Evolutionary conservation across 2,329 filamentous ascomycete genomes (phyloP), one percentile per base, ranked within the genome.

Genomic region (Orbilia blumenaviensis): DNA sequence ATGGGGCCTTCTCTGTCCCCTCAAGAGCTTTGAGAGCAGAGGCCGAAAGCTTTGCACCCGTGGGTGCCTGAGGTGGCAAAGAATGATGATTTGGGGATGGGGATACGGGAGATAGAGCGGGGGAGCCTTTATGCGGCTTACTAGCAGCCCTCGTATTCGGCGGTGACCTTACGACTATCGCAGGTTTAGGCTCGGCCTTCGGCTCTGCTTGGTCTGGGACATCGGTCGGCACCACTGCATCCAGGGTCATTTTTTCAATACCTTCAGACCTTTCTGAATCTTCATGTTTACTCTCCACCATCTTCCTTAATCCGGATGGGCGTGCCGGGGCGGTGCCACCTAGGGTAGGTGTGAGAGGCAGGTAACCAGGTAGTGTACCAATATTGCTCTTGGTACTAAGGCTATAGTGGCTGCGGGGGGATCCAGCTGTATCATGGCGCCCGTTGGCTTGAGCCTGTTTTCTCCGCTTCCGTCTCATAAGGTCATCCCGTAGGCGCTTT

Each of bases 21-120:
- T 77, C 67, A 16, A 77, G 60, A 8, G 66, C 66, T 36, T 63
- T 77, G 44, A 77, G 66, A 58, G 73, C 73, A 14, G 66, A 72
- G 10, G 67, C 66, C 16, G 73, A 77, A 18, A 77, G 73, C 27
- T 52, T 66, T 7, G 58, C 32, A 12, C 58, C 29, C 27, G 46
- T 21, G 10, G 58, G 64, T 10, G 46, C 56, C 29, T 58, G 72
- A 12, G 72, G 18, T 10, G 56, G 29, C 29, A 48, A 6, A 9
- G 54, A 44, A 54, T 64, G 56, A 9, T 56, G 38, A 5, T 61
- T 69, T 12, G 64, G 64, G 16, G 72, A 69, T 25, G 48, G 8
- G 9, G 16, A 5, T 23, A 38, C 29, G 29, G 72, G 72, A n/a
- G 72, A 76, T 12, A 61, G 61, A 27, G 72, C 64, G 25, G 64